Conservation (phyloP, 257 asterid genomes). For the Forsythia suspensa region DNA sequence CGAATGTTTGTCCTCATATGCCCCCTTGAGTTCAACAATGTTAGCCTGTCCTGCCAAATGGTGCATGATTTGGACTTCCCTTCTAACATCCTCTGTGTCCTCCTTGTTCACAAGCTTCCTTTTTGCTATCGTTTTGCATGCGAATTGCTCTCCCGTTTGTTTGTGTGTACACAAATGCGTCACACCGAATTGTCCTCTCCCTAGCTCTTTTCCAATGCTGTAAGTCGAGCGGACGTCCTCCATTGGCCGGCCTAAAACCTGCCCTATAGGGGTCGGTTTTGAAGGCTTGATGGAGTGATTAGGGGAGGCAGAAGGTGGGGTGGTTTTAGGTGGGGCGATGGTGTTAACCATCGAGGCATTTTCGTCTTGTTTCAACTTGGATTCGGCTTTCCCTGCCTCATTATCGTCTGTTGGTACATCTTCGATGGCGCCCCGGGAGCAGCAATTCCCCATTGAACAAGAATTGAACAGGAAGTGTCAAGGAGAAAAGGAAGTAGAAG, state of each 20-base stretch:
- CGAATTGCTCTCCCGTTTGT: slow-evolving; percentile 72
- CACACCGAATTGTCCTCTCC: slow-evolving; percentile 90
- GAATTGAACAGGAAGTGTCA: slow-evolving; percentile 15
- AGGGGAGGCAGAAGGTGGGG: slow-evolving; percentile 35
- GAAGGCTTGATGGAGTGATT: slow-evolving; percentile 35
- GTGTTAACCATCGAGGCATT: neutral
- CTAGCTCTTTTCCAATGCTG: slow-evolving; percentile 83
- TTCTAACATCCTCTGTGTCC: slow-evolving; percentile 78
- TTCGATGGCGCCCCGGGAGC: slow-evolving; percentile 42
- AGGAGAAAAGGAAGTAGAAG: slow-evolving; percentile 2
- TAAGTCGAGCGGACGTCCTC: slow-evolving; percentile 59
- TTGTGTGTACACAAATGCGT: slow-evolving; percentile 75
- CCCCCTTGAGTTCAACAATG: slow-evolving; percentile 80
- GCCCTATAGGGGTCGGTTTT: slow-evolving; percentile 51
- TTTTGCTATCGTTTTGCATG: slow-evolving; percentile 90
- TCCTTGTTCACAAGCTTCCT: slow-evolving; percentile 80
- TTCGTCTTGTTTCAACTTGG: neutral
- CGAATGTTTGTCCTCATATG: slow-evolving; percentile 83
- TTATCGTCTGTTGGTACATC: slow-evolving; percentile 27
- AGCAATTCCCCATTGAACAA: slow-evolving; percentile 59
- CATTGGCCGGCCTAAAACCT: slow-evolving; percentile 84
- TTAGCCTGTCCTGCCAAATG: slow-evolving; percentile 80
- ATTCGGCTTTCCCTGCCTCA: slow-evolving; percentile 9
- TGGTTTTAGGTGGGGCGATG: slow-evolving; percentile 17
- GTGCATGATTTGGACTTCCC: slow-evolving; percentile 95